phyloP scores from a whole-genome alignment of 164 flowering plant species.

The Berberis thunbergii region DNA sequence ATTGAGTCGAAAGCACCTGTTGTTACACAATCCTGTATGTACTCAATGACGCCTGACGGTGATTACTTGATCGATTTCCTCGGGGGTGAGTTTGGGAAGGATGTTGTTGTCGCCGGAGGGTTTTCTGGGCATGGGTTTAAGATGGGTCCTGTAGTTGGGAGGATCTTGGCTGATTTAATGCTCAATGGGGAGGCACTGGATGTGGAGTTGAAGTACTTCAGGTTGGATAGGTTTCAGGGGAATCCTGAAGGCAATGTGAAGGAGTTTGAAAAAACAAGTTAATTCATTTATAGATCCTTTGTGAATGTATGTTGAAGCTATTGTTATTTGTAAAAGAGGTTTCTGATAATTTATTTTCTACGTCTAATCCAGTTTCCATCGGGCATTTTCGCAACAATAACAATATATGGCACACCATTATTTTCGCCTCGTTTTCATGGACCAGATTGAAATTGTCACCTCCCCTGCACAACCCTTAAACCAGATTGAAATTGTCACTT shows the following conservation, averaged over 20 bases:
- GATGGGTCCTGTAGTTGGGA: slow-evolving; percentile 80
- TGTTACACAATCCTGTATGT: slow-evolving; percentile 61
- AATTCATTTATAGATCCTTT: not conserved
- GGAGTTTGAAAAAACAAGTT: slow-evolving; percentile 50
- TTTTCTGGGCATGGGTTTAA: slow-evolving; percentile 99
- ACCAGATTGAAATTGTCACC: too few relatives aligned
- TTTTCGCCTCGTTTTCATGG: too few relatives aligned
- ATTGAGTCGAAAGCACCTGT: slow-evolving; percentile 46
- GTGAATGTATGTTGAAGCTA: not conserved
- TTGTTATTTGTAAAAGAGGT: too few relatives aligned
- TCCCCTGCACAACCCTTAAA: too few relatives aligned
- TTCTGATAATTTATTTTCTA: too few relatives aligned
- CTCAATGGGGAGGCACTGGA: slow-evolving; percentile 42
- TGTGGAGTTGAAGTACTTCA: slow-evolving; percentile 53
- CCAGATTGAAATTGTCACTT: too few relatives aligned
- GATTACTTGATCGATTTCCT: slow-evolving; percentile 82
- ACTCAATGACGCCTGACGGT: slow-evolving; percentile 88
- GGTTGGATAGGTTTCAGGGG: slow-evolving; percentile 50
- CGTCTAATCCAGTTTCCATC: too few relatives aligned
- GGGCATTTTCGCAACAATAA: too few relatives aligned
- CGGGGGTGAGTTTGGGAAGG: slow-evolving; percentile 74
- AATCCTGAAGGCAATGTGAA: slow-evolving; percentile 69
- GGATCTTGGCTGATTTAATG: slow-evolving; percentile 59
- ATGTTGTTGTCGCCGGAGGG: slow-evolving; percentile 80
- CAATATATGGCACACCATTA: too few relatives aligned